Percentiles rank a stretch among this genome's conserved stretches.
Evolutionary conservation across 2,329 filamentous ascomycete species (phyloP).

Genomic region (Phaeosphaeriaceae sp.): DNA sequence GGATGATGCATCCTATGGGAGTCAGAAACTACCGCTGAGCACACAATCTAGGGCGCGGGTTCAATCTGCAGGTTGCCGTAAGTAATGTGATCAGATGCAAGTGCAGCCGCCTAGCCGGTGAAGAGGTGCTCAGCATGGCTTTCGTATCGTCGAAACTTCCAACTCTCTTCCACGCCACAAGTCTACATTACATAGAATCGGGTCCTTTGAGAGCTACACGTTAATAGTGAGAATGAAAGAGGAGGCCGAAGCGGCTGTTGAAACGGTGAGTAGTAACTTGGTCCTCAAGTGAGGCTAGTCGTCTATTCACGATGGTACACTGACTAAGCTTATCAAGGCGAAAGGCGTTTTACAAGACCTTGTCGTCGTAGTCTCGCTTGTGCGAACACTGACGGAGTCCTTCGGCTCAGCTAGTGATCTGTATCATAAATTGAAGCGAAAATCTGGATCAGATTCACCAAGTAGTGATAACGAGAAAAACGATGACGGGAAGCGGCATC

Average conservation of each 20-base stretch:
- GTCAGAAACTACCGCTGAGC: conserved; percentile 8
- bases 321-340: conserved; percentile 22
- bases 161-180: neutral
- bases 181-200: neutral
- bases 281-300: neutral
- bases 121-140: conserved; percentile 1
- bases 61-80: conserved; percentile 2
- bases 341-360: conserved; percentile 34
- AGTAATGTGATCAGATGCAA: conserved; percentile 1
- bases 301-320: neutral
- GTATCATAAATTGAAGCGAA: conserved; percentile 39
- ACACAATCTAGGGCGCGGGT: neutral
- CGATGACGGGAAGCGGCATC: conserved; percentile 2
- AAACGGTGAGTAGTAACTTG: conserved; percentile 15
- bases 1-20: conserved; percentile 9
- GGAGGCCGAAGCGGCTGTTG: conserved; percentile 23
- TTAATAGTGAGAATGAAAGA: conserved; percentile 18
- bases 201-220: neutral
- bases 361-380: conserved; percentile 40
- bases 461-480: conserved; percentile 23
- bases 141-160: conserved; percentile 1
- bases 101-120: conserved; percentile 7
- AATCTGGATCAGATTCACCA: conserved; percentile 19
- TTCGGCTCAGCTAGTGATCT: conserved; percentile 42
- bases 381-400: conserved; percentile 35